Percentiles rank a stretch among this genome's conserved stretches.
Conservation (phyloP, 371 early-diverging fungal genomes). For the Syncephalastrum contaminatum region DNA sequence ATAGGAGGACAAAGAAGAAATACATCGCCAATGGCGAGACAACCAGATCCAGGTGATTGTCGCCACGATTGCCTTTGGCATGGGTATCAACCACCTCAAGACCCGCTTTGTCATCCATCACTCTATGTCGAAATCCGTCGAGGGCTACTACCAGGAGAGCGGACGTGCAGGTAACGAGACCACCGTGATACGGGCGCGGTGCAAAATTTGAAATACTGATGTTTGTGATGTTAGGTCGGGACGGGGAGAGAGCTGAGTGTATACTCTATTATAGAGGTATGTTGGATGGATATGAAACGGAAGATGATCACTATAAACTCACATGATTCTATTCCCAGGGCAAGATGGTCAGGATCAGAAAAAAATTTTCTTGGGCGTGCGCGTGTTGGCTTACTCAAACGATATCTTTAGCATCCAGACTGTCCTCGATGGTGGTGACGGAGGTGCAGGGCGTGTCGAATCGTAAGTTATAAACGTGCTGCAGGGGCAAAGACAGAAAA, state of each 20-base stretch:
- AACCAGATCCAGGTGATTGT: slow-evolving; percentile 82
- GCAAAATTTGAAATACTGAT: background rate
- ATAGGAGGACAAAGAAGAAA: slow-evolving; percentile 58
- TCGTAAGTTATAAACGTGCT: slow-evolving; percentile 26
- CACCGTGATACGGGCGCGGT: background rate
- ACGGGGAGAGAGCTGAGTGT: slow-evolving; percentile 72
- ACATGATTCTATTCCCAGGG: slow-evolving; percentile 14
- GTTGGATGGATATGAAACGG: too few relatives aligned
- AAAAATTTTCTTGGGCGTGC: background rate
- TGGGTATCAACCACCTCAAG: slow-evolving; percentile 88
- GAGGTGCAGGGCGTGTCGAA: slow-evolving; percentile 62
- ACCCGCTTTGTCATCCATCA: slow-evolving; percentile 89
- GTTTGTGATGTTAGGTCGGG: slow-evolving; percentile 38
- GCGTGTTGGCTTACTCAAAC: background rate
- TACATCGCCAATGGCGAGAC: slow-evolving; percentile 77
- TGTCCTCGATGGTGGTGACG: slow-evolving; percentile 63
- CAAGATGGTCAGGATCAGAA: slow-evolving; percentile 48
- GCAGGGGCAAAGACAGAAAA: background rate
- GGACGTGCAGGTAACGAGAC: slow-evolving; percentile 77
- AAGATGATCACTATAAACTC: too few relatives aligned
- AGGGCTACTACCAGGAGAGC: slow-evolving; percentile 94
- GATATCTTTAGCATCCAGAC: slow-evolving; percentile 39
- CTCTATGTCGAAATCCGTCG: slow-evolving; percentile 81
- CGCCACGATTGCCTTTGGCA: slow-evolving; percentile 98
- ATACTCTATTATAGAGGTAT: slow-evolving; percentile 66